These are phyloP conservation scores for Xylaria sp. DNA, from an alignment of 2,329 filamentous ascomycete species.

Conservation along the genomic window DNA sequence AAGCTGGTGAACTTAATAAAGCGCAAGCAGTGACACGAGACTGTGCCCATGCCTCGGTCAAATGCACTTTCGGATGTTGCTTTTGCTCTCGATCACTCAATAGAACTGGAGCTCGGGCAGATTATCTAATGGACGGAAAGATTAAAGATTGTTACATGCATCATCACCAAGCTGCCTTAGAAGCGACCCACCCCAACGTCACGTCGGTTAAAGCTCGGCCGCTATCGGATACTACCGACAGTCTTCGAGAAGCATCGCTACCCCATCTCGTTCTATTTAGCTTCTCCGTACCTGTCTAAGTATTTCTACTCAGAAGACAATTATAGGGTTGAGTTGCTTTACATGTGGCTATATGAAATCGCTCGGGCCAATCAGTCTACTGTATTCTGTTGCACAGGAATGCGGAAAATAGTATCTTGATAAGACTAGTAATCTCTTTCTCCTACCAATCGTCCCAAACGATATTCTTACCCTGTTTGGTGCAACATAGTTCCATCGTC, in stretches of 20 bases:
- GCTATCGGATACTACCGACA: neutral
- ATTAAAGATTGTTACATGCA: slow-evolving; percentile 6
- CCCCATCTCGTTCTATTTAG: neutral
- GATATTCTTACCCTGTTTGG: neutral
- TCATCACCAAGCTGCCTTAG: slow-evolving; percentile 20
- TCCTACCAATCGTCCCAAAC: neutral
- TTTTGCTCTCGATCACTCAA: neutral
- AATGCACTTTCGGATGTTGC: slow-evolving; percentile 34
- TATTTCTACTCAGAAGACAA: neutral
- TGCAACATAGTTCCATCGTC: neutral
- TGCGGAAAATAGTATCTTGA: neutral
- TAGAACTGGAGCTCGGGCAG: neutral
- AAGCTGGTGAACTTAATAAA: slow-evolving; percentile 1
- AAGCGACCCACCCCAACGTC: neutral
- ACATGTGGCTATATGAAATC: neutral
- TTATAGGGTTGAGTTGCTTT: neutral
- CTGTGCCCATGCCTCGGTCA: slow-evolving; percentile 39
- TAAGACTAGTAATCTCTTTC: neutral
- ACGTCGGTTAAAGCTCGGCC: slow-evolving; percentile 5
- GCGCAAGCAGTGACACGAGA: slow-evolving; percentile 18
- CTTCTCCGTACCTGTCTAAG: neutral
- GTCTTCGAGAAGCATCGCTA: neutral
- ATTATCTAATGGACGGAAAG: slow-evolving; percentile 33
- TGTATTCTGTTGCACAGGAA: neutral
- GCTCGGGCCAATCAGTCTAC: neutral